These are phyloP conservation scores for Metschnikowia anglica DNA, from an alignment of 805 yeast species.

Conservation along the genomic window DNA sequence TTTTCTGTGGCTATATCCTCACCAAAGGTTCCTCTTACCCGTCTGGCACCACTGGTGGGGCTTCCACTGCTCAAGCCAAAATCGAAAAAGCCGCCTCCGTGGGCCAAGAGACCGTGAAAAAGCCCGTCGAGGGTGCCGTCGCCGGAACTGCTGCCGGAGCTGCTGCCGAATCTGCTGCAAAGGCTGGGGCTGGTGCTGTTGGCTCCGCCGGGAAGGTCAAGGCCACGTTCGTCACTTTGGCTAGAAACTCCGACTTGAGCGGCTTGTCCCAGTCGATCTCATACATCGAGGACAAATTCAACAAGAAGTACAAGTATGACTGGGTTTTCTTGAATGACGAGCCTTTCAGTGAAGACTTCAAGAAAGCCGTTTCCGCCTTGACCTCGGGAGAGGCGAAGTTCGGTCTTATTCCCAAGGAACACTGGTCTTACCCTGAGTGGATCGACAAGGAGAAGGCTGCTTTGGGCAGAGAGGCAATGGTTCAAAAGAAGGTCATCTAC, in stretches of 20 bases:
- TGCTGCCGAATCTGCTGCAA: conserved; percentile 7
- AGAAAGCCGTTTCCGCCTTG: conserved; percentile 59
- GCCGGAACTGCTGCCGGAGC: conserved; percentile 11
- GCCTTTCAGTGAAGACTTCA: conserved; percentile 80
- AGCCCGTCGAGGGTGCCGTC: background rate
- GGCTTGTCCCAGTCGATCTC: conserved; percentile 63
- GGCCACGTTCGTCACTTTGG: conserved; percentile 81
- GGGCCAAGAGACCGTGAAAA: too few relatives aligned
- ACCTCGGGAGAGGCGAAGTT: conserved; percentile 76
- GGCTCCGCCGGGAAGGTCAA: conserved; percentile 43
- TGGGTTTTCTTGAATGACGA: conserved; percentile 95
- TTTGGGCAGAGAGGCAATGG: conserved; percentile 57
- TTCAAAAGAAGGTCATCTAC: conserved; percentile 57
- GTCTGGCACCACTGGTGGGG: too few relatives aligned
- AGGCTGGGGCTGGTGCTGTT: background rate
- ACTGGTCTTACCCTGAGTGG: conserved; percentile 86
- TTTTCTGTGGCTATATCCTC: conserved; percentile 48
- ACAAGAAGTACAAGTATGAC: conserved; percentile 75
- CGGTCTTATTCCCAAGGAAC: conserved; percentile 78
- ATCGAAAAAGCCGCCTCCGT: too few relatives aligned
- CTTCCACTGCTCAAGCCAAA: conserved; percentile 5
- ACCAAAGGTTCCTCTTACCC: conserved; percentile 46
- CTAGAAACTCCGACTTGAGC: conserved; percentile 71
- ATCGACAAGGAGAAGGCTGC: conserved; percentile 76
- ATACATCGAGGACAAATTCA: conserved; percentile 87